Base-by-base conservation (phyloP, 2,329 filamentous ascomycete species). In the Talaromyces sp. region DNA sequence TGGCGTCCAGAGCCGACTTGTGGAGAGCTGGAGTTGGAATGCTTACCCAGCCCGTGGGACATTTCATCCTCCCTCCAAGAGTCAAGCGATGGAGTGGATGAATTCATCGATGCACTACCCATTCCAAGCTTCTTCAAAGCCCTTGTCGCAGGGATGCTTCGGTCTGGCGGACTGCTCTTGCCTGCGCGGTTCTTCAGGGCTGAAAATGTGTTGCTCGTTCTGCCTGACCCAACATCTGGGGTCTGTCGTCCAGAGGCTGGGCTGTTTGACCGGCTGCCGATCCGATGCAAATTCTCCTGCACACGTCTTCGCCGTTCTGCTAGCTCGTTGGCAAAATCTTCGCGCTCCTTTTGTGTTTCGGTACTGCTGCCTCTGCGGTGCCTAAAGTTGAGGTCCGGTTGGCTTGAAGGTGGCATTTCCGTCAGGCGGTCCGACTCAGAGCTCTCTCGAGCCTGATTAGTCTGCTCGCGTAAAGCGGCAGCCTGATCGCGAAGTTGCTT, bases 281-380 rank as follows among this genome's bases (percentile, higher is more conserved):
- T 75, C 50, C 70, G 77, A 60, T 74, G 76, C 23, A 82, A 66
- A 62, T 80, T 81, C 64, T 82, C 80, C 65, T 81, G 78, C 53
- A 82, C 79, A 60, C 72, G 77, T 57, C 74, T 72, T 57, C 79
- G 75, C 57, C 80, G 72, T 67, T 81, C 78, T 1, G 80, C 80
- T 16, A 82, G 70, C 64, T 82, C 80, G 40, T 75, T 76, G 8
- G 75, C 79, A 61, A 82, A 80, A 31, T 78, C 79, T 61, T 80
- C 77, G 18, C 78, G 76, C 63, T 82, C 80, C 59, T 72, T 74
- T 65, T 81, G 76, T 3, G 80, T 82, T 63, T 82, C 80, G 1
- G 78, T 78, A 64, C 80, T 82, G 14, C 72, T 76, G 18, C 72
- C 73, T 31, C 79, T 76, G 30, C 75, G 71, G 61, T 81, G 79